phyloP scores from a whole-genome alignment of 108 stramenopile species.

The Ochromonas danica region DNA sequence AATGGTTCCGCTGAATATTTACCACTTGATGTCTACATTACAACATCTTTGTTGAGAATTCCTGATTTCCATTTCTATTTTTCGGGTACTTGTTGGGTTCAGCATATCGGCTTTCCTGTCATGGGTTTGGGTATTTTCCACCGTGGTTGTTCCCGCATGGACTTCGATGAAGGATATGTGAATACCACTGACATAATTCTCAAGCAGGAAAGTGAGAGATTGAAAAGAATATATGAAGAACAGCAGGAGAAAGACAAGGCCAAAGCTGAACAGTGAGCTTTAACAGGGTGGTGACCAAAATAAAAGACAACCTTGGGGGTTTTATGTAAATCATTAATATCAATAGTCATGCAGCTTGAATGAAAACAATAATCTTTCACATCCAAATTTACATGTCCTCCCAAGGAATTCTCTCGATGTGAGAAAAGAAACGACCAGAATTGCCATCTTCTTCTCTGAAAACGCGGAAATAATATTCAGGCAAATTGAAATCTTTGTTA shows the following conservation, averaged over 20 bases:
- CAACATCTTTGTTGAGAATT: background rate
- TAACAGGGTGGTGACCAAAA: too few species aligned
- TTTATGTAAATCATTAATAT: too few species aligned
- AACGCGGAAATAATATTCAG: slow-evolving; percentile 88
- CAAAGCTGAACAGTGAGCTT: too few species aligned
- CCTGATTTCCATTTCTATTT: background rate
- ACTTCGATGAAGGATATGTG: background rate
- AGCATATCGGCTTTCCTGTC: background rate
- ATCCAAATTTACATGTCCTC: slow-evolving; percentile 24
- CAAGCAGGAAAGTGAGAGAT: too few species aligned
- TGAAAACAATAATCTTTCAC: background rate
- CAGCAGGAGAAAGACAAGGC: too few species aligned
- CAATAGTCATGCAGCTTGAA: too few species aligned
- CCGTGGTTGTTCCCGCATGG: background rate
- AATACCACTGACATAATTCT: too few species aligned
- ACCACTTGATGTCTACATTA: background rate
- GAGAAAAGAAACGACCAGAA: slow-evolving; percentile 27
- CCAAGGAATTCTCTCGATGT: slow-evolving; percentile 36
- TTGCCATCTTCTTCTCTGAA: slow-evolving; percentile 67
- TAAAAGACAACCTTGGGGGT: too few species aligned
- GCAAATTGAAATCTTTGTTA: slow-evolving; percentile 78
- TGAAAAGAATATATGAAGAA: too few species aligned
- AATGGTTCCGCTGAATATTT: background rate
- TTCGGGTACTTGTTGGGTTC: background rate
- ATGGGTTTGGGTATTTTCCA: background rate